Evolutionary conservation across 352 stramenopile species (phyloP).

Genomic region (Aphanomyces stellatus): DNA sequence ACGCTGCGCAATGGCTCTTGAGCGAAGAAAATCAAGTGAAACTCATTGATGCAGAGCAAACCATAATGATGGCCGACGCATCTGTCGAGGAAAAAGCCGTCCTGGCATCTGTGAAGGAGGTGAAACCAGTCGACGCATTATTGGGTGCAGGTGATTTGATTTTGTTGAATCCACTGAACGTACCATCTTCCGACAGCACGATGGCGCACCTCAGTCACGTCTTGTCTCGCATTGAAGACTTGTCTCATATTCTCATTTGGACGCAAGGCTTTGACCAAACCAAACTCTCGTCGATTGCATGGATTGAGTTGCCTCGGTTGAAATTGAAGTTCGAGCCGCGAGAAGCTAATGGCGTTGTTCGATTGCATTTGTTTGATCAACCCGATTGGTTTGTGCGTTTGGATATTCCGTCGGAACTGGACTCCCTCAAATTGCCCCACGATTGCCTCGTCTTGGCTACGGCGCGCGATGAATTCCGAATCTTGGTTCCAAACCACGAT

Average conservation of each 20-base stretch:
- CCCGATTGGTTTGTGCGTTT: slow-evolving; percentile 78
- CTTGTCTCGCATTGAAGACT: slow-evolving; percentile 91
- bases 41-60: slow-evolving; percentile 48
- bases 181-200: slow-evolving; percentile 36
- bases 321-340: slow-evolving; percentile 92
- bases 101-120: slow-evolving; percentile 1
- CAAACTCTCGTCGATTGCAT: slow-evolving; percentile 66
- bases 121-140: neutral
- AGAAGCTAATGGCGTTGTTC: slow-evolving; percentile 35
- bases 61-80: slow-evolving; percentile 1
- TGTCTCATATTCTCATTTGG: slow-evolving; percentile 97
- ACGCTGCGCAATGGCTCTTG: slow-evolving; percentile 77
- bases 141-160: slow-evolving; percentile 44
- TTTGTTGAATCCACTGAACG: slow-evolving; percentile 92
- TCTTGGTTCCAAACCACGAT: slow-evolving; percentile 78
- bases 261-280: slow-evolving; percentile 45
- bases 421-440: slow-evolving; percentile 37
- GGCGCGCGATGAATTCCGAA: slow-evolving; percentile 62
- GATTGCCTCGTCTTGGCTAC: slow-evolving; percentile 72
- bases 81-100: slow-evolving; percentile 32
- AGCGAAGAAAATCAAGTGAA: slow-evolving; percentile 69
- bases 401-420: slow-evolving; percentile 16
- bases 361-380: slow-evolving; percentile 67
- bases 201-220: slow-evolving; percentile 72
- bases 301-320: slow-evolving; percentile 95